phyloP scores from a whole-genome alignment of 2,329 filamentous ascomycete genomes.

The Colletotrichum kahawae region DNA sequence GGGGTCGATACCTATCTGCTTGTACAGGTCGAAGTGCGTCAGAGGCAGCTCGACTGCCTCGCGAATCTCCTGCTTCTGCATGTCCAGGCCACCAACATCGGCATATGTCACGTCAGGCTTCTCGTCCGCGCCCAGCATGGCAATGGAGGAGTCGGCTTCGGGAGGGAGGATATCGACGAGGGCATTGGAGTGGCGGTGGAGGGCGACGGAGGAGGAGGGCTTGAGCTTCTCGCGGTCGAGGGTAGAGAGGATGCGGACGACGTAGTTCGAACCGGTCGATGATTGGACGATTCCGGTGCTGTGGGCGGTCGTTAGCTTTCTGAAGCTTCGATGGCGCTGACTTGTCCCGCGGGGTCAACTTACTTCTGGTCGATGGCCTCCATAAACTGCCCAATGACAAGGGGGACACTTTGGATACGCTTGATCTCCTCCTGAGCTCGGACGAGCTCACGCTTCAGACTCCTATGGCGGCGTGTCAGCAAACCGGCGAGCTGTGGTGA shows the following conservation, averaged over 20 bases:
- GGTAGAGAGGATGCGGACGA: constrained; percentile 96
- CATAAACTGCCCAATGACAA: constrained; percentile 99
- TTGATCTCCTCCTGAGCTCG: constrained; percentile 99
- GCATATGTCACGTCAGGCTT: constrained; percentile 98
- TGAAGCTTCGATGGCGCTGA: background rate
- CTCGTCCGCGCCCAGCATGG: constrained; percentile 95
- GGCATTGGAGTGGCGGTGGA: constrained; percentile 97
- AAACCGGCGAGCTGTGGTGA: background rate
- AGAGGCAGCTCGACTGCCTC: constrained; percentile 96
- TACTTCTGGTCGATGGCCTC: constrained; percentile 99
- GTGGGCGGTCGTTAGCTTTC: constrained; percentile 15
- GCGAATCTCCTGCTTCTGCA: constrained; percentile 99
- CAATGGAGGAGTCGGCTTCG: constrained; percentile 97
- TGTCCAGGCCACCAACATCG: constrained; percentile 95
- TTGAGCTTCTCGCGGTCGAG: constrained; percentile 98
- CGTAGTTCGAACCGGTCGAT: constrained; percentile 97
- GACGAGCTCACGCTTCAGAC: constrained; percentile 95
- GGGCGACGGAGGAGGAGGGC: constrained; percentile 94
- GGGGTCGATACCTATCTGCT: constrained; percentile 98
- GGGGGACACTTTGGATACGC: constrained; percentile 95
- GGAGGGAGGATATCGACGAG: constrained; percentile 98
- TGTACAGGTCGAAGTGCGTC: constrained; percentile 98
- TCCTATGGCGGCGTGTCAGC: constrained; percentile 55
- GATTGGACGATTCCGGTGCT: constrained; percentile 99
- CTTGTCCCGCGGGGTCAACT: constrained; percentile 30